A percentile compares a stretch with the other conserved stretches of the same genome.
Evolutionary conservation across 148 eudicot genomes (phyloP).

Genomic region (Agrostemma githago): DNA sequence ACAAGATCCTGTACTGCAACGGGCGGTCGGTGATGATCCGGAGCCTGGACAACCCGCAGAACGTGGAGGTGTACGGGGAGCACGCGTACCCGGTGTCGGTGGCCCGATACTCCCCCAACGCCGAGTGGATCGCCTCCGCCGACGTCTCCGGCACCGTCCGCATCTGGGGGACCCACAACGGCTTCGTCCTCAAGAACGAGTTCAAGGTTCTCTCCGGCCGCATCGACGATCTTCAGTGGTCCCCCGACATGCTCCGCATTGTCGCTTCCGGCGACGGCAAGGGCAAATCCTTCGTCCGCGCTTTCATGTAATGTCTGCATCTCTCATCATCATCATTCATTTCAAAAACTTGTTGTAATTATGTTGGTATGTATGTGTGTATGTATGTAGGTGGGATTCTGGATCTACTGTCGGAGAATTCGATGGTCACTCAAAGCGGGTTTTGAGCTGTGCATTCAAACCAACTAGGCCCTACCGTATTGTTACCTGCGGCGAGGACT

Average conservation of each 20-base stretch:
- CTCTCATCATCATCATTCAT: neutral
- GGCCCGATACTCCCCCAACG: conserved; percentile 83
- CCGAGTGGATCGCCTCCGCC: conserved; percentile 95
- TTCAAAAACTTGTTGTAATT: neutral
- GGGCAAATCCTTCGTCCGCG: conserved; percentile 82
- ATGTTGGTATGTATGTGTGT: neutral
- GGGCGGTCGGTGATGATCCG: conserved; percentile 84
- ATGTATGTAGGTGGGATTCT: conserved; percentile 85
- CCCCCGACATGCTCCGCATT: conserved; percentile 68
- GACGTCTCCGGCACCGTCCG: conserved; percentile 78
- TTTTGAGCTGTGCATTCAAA: conserved; percentile 91
- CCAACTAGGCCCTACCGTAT: conserved; percentile 95
- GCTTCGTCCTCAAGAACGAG: conserved; percentile 73
- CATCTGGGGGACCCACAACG: conserved; percentile 92
- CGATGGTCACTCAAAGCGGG: conserved; percentile 93
- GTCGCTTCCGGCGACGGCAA: conserved; percentile 95
- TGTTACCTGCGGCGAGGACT: conserved; percentile 91
- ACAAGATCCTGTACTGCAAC: conserved; percentile 75
- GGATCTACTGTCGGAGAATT: conserved; percentile 93
- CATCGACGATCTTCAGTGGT: conserved; percentile 95
- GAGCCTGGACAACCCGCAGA: conserved; percentile 57
- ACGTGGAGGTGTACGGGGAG: conserved; percentile 63
- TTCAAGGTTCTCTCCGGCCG: conserved; percentile 81
- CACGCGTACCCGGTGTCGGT: conserved; percentile 82
- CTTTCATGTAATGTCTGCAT: conserved; percentile 66